Evolutionary conservation across 768 basidiomycete species (phyloP).

Genomic region (Boletus patriciae): DNA sequence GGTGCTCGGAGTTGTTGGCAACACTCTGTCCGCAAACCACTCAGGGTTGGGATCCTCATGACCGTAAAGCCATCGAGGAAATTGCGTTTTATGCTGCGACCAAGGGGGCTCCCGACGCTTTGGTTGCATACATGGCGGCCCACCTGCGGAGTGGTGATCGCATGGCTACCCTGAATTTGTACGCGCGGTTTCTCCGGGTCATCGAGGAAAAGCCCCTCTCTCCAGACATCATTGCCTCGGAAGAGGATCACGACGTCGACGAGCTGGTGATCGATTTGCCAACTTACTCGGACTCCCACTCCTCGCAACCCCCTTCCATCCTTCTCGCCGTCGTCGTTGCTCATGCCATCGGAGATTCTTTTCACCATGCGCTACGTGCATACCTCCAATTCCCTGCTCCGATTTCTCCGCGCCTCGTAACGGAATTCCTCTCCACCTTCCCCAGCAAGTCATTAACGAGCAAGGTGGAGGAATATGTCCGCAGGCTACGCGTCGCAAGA

Average conservation of each 20-base stretch:
- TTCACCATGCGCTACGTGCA: slow-evolving; percentile 51
- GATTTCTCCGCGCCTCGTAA: slow-evolving; percentile 35
- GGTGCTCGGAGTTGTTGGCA: slow-evolving; percentile 40
- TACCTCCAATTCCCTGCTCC: slow-evolving; percentile 42
- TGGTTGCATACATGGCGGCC: slow-evolving; percentile 50
- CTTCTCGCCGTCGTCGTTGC: slow-evolving; percentile 60
- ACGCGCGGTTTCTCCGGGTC: slow-evolving; percentile 38
- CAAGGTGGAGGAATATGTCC: slow-evolving; percentile 47
- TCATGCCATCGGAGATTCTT: slow-evolving; percentile 57
- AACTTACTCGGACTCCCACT: slow-evolving; percentile 13
- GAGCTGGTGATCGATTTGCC: slow-evolving; percentile 28
- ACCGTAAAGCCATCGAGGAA: slow-evolving; percentile 39
- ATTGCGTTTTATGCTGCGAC: slow-evolving; percentile 53
- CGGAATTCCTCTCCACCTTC: slow-evolving; percentile 43
- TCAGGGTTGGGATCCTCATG: slow-evolving; percentile 27
- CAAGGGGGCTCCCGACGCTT: slow-evolving; percentile 44
- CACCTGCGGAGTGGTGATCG: slow-evolving; percentile 44
- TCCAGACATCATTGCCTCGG: slow-evolving; percentile 11
- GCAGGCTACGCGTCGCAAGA: slow-evolving; percentile 51
- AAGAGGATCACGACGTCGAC: slow-evolving; percentile 23
- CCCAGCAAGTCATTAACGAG: slow-evolving; percentile 35
- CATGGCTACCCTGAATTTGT: slow-evolving; percentile 45
- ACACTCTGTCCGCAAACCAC: slow-evolving; percentile 25
- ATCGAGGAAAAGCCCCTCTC: slow-evolving; percentile 19
- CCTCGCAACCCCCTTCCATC: slow-evolving; percentile 32